Percentiles rank a stretch among this genome's conserved stretches.
Evolutionary conservation across 78 protist species (phyloP).

Genomic region (Protostelium mycophagum): DNA sequence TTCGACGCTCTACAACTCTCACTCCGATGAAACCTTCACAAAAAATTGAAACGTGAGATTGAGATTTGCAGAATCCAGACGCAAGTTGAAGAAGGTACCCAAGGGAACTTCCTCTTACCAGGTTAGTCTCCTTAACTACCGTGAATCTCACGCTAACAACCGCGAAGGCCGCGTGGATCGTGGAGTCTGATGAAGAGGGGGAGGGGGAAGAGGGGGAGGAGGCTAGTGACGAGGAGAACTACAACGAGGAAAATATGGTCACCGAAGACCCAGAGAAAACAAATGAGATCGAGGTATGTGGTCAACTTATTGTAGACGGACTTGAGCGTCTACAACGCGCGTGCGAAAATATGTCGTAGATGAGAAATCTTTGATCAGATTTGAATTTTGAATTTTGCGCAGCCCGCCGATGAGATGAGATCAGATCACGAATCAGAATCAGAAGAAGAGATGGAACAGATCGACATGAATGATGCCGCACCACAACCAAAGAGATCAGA

Average conservation of each 20-base stretch:
- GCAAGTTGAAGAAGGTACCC: slow-evolving; percentile 63
- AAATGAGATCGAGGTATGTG: no score
- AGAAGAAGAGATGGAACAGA: neutral
- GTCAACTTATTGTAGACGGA: no score
- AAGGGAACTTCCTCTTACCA: slow-evolving; percentile 78
- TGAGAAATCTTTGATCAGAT: neutral
- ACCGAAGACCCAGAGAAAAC: slow-evolving; percentile 16
- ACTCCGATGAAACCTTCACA: neutral
- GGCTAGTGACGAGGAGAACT: slow-evolving; percentile 14
- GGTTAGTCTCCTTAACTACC: neutral
- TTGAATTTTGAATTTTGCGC: neutral
- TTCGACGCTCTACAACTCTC: no score
- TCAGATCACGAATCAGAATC: neutral
- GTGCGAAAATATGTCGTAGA: no score
- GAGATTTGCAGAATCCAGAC: neutral
- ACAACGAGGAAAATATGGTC: slow-evolving; percentile 12
- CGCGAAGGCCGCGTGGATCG: slow-evolving; percentile 72
- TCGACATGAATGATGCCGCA: neutral
- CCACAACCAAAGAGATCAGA: neutral
- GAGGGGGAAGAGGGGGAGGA: slow-evolving; percentile 44
- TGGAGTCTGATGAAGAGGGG: slow-evolving; percentile 55
- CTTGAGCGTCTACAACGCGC: no score
- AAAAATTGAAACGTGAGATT: neutral
- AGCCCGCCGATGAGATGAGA: neutral
- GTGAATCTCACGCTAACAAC: neutral